A percentile compares a stretch with the other conserved stretches of the same genome.
Conservation (phyloP, 768 basidiomycete genomes). For the Lactifluus rugatus region DNA sequence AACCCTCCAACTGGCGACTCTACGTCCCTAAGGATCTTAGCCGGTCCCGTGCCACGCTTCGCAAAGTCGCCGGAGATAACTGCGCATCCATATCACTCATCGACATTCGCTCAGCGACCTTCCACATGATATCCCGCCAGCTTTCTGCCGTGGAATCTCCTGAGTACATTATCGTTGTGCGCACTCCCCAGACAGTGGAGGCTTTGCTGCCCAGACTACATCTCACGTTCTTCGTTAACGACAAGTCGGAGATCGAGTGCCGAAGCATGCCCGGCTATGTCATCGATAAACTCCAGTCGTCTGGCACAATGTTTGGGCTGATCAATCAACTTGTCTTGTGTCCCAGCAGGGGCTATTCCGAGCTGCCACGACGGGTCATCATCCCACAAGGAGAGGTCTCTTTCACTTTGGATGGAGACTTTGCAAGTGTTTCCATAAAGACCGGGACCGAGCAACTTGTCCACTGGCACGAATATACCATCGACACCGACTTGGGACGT, state of each 20-base stretch:
- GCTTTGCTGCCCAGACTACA: slow-evolving; percentile 31
- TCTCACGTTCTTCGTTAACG: slow-evolving; percentile 32
- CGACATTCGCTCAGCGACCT: too few species aligned
- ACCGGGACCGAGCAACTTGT: neutral
- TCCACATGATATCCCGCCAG: too few species aligned
- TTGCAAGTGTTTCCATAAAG: neutral
- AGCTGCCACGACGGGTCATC: neutral
- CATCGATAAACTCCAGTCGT: slow-evolving; percentile 32
- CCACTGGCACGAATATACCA: slow-evolving; percentile 24
- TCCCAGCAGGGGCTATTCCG: neutral
- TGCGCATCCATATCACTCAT: too few species aligned
- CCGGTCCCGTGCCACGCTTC: neutral
- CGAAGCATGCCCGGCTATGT: slow-evolving; percentile 33
- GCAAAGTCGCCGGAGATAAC: neutral
- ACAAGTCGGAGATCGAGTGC: slow-evolving; percentile 28
- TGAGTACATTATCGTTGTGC: too few species aligned
- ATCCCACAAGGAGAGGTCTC: slow-evolving; percentile 1
- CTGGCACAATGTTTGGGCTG: slow-evolving; percentile 38
- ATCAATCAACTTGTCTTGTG: slow-evolving; percentile 22
- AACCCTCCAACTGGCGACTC: slow-evolving; percentile 24
- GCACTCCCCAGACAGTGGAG: too few species aligned
- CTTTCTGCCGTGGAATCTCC: too few species aligned
- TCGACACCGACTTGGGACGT: slow-evolving; percentile 26
- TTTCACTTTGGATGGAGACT: neutral
- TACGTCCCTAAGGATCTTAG: neutral